Evolutionary conservation across 805 yeast genomes (phyloP).

Genomic region (Candida odintsovae): DNA sequence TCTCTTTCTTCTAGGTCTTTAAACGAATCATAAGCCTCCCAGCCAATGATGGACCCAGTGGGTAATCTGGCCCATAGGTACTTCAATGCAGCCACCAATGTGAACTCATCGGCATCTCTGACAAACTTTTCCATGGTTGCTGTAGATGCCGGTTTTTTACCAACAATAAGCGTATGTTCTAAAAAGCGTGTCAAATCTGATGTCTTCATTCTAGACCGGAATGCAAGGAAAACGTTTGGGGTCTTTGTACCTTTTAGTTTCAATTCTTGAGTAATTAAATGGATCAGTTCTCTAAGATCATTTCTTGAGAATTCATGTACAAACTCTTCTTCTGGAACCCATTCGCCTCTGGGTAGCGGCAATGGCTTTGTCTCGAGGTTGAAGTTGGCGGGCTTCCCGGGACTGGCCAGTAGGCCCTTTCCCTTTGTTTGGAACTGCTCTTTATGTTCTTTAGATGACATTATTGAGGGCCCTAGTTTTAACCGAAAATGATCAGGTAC

Average conservation of each 20-base stretch:
- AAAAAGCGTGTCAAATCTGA: slow-evolving; percentile 52
- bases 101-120: slow-evolving; percentile 54
- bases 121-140: slow-evolving; percentile 40
- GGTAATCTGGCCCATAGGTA: slow-evolving; percentile 87
- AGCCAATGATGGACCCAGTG: slow-evolving; percentile 73
- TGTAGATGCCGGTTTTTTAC: slow-evolving; percentile 40
- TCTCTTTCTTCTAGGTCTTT: slow-evolving; percentile 58
- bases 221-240: slow-evolving; percentile 72
- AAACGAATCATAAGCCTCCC: slow-evolving; percentile 76
- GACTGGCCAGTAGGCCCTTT: slow-evolving; percentile 7
- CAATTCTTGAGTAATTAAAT: slow-evolving; percentile 64
- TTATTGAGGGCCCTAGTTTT: not conserved
- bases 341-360: slow-evolving; percentile 12
- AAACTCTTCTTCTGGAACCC: slow-evolving; percentile 13
- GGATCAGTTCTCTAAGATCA: slow-evolving; percentile 62
- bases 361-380: slow-evolving; percentile 10
- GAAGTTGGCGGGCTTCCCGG: slow-evolving; percentile 3
- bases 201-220: slow-evolving; percentile 65
- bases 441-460: slow-evolving; percentile 1
- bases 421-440: slow-evolving; percentile 13
- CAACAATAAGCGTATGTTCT: slow-evolving; percentile 52
- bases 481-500: not conserved
- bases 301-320: slow-evolving; percentile 52
- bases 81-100: slow-evolving; percentile 68
- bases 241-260: slow-evolving; percentile 65